These are phyloP conservation scores for Melampsora americana DNA, from an alignment of 1,284 basidiomycete species.

Conservation along the genomic window DNA sequence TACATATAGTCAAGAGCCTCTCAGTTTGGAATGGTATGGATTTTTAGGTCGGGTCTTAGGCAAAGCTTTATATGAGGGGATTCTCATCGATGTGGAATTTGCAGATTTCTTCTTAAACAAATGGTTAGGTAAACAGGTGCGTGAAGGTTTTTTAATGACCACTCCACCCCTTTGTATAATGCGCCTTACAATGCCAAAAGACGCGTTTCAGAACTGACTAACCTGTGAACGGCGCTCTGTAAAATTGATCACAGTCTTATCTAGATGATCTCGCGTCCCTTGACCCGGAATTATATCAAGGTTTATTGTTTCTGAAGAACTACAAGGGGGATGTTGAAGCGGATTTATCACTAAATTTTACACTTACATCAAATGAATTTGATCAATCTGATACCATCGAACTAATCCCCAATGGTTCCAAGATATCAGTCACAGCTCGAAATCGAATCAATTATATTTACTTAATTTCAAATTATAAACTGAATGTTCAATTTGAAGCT, in stretches of 20 bases:
- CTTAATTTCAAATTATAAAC: slow-evolving; percentile 79
- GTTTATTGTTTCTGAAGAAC: slow-evolving; percentile 87
- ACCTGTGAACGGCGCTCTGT: background rate
- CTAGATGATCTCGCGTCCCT: slow-evolving; percentile 79
- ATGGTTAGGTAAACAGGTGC: slow-evolving; percentile 57
- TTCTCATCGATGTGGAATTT: slow-evolving; percentile 91
- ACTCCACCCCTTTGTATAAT: slow-evolving; percentile 50
- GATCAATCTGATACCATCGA: slow-evolving; percentile 75
- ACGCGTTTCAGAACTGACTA: background rate
- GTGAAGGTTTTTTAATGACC: slow-evolving; percentile 50
- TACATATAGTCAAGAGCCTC: slow-evolving; percentile 77
- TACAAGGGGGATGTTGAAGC: slow-evolving; percentile 76
- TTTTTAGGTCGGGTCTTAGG: slow-evolving; percentile 91
- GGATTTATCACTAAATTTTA: slow-evolving; percentile 88
- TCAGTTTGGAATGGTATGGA: slow-evolving; percentile 85
- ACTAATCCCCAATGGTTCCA: slow-evolving; percentile 76
- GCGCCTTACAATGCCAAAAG: background rate
- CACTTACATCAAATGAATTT: slow-evolving; percentile 83
- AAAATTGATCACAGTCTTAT: slow-evolving; percentile 53
- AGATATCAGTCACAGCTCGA: slow-evolving; percentile 80
- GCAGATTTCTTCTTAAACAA: slow-evolving; percentile 92
- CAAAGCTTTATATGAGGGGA: slow-evolving; percentile 94
- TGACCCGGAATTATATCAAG: slow-evolving; percentile 89
- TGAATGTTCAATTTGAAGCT: slow-evolving; percentile 79
- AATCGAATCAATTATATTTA: slow-evolving; percentile 86